A percentile compares a stretch with the other conserved stretches of the same genome.
These are phyloP conservation scores for Trichoderma sp. DNA, from an alignment of 2,329 filamentous ascomycete species.

Conservation along the genomic window DNA sequence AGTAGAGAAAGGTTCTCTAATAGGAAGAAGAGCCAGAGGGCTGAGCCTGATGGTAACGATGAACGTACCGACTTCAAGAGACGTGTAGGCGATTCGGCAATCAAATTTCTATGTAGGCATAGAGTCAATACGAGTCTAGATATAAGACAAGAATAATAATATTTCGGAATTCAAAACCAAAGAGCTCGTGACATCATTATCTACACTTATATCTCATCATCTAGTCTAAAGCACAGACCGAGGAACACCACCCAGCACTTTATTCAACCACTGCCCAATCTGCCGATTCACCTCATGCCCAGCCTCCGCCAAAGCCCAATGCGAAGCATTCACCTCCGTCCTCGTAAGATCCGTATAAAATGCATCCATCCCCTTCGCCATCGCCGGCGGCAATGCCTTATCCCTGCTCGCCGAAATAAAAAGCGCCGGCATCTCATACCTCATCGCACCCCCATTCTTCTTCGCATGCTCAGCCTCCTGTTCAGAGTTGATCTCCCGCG, in stretches of 20 bases:
- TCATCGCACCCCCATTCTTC: conserved; percentile 58
- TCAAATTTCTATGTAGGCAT: not conserved
- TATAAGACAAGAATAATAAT: not conserved
- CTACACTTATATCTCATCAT: not conserved
- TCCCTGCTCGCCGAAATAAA: conserved; percentile 76
- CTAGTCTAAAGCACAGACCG: conserved; percentile 35
- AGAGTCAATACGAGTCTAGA: not conserved
- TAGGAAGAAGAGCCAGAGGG: not conserved
- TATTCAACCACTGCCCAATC: conserved; percentile 66
- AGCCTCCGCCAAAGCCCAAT: conserved; percentile 83
- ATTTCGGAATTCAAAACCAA: not conserved
- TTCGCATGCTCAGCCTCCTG: conserved; percentile 68
- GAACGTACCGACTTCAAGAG: not conserved
- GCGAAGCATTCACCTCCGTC: conserved; percentile 66
- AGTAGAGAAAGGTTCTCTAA: not conserved
- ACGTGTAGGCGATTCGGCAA: not conserved
- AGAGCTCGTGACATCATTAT: not conserved
- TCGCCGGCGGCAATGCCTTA: conserved; percentile 67
- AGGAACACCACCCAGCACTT: conserved; percentile 35
- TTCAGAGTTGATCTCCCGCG: conserved; percentile 68
- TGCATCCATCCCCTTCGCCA: conserved; percentile 72
- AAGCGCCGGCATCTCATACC: conserved; percentile 61
- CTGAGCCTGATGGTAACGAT: not conserved
- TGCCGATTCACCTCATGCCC: conserved; percentile 69
- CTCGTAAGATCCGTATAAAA: conserved; percentile 65